These are phyloP conservation scores for Nakazawaea sp. DNA, from an alignment of 805 yeast genomes.

Conservation along the genomic window DNA sequence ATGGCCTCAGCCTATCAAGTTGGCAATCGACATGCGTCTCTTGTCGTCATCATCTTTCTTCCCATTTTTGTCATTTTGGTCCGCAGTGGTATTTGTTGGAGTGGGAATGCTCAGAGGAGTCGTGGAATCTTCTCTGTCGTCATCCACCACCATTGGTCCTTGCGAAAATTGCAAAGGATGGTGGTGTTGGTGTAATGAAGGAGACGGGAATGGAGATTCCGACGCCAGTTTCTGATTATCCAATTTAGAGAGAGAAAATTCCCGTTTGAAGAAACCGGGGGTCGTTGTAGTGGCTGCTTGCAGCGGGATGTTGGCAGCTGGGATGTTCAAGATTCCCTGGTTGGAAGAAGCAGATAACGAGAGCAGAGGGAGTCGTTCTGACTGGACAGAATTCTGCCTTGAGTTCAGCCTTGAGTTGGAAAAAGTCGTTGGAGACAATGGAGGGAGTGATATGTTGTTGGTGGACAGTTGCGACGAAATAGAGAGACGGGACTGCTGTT, in stretches of 20 bases:
- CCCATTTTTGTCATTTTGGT: neutral
- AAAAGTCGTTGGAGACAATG: conserved; percentile 10
- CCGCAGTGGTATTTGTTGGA: neutral
- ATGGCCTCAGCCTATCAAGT: no score
- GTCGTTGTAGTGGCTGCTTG: no score
- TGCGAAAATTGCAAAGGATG: neutral
- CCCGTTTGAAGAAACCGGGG: conserved; percentile 12
- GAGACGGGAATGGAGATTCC: conserved; percentile 6
- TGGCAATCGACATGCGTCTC: conserved; percentile 12
- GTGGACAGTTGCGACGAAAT: conserved; percentile 10
- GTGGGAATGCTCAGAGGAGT: neutral
- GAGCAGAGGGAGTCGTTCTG: conserved; percentile 9
- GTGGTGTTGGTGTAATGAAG: conserved; percentile 4
- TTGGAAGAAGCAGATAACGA: neutral
- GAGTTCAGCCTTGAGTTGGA: conserved; percentile 8
- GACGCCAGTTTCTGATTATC: conserved; percentile 1
- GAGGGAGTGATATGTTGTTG: conserved; percentile 4
- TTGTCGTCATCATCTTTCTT: conserved; percentile 6
- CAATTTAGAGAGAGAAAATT: conserved; percentile 11
- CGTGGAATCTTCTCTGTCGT: neutral
- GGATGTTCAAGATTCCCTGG: no score
- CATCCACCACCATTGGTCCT: neutral
- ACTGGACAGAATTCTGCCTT: conserved; percentile 8
- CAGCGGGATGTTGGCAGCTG: conserved; percentile 1
- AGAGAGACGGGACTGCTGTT: conserved; percentile 4